Conservation (phyloP, 163 green algal species). For the Chloromonas sp. region DNA sequence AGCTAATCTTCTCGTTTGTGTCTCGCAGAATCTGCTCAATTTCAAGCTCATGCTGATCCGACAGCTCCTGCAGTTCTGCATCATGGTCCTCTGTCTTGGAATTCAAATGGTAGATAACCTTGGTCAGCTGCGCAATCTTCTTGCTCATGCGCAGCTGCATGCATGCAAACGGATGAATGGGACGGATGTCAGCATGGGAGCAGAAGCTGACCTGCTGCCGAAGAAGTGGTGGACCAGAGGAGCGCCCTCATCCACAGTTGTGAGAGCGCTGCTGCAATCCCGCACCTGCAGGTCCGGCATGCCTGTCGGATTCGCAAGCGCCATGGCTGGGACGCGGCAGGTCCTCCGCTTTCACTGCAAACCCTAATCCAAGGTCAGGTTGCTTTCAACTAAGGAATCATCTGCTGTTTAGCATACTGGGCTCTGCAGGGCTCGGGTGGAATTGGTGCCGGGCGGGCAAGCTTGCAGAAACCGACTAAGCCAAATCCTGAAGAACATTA, state of each 20-base stretch:
- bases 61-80: constrained; percentile 57
- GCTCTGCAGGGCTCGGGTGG: no score
- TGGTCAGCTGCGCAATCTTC: constrained; percentile 73
- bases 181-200: background rate
- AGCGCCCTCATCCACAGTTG: background rate
- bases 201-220: background rate
- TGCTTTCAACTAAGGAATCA: no score
- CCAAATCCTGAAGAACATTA: no score
- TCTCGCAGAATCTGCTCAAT: constrained; percentile 59
- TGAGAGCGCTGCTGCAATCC: background rate
- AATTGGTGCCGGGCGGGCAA: no score
- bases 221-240: background rate
- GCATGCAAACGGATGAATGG: background rate
- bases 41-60: constrained; percentile 57
- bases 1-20: constrained; percentile 44
- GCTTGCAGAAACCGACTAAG: no score
- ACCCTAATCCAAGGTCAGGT: no score
- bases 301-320: background rate
- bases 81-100: constrained; percentile 67
- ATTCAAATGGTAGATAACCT: constrained; percentile 75
- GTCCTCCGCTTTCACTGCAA: no score
- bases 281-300: constrained; percentile 34
- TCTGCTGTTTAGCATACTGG: no score
- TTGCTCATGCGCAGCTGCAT: constrained; percentile 65
- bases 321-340: background rate